Percentiles rank a stretch among this genome's conserved stretches.
Conservation (phyloP, 2,329 filamentous ascomycete species). For the Aspergillus eucalypticola region DNA sequence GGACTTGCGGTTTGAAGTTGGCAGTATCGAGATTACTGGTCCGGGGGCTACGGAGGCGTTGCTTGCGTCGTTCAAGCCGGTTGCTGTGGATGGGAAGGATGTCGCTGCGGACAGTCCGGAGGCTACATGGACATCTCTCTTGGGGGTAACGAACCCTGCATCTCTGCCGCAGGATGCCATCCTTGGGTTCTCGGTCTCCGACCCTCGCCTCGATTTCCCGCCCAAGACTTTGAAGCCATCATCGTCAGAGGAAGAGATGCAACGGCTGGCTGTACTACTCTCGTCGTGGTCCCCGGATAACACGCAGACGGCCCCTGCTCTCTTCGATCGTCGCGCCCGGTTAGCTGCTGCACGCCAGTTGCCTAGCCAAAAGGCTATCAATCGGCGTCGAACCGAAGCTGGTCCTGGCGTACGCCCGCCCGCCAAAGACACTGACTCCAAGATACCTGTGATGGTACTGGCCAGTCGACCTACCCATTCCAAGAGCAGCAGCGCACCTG, state of each 20-base stretch:
- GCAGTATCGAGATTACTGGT: conserved; percentile 68
- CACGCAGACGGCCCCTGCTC: conserved; percentile 46
- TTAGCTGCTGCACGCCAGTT: conserved; percentile 66
- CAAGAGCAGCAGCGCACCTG: conserved; percentile 55
- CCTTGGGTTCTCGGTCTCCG: conserved; percentile 70
- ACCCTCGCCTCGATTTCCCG: conserved; percentile 79
- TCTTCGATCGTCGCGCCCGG: conserved; percentile 71
- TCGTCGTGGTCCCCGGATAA: conserved; percentile 68
- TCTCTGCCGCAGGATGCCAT: conserved; percentile 69
- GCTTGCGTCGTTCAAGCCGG: conserved; percentile 64
- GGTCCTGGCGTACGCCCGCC: conserved; percentile 64
- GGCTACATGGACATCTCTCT: conserved; percentile 43
- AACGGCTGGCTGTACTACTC: conserved; percentile 60
- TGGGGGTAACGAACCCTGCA: conserved; percentile 64
- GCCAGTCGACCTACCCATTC: conserved; percentile 53
- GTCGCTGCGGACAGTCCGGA: conserved; percentile 34
- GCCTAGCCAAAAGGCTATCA: conserved; percentile 75
- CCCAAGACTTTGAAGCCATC: conserved; percentile 57
- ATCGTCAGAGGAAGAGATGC: conserved; percentile 35
- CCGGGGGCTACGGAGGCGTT: conserved; percentile 80
- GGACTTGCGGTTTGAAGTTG: conserved; percentile 70
- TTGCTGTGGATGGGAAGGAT: conserved; percentile 22
- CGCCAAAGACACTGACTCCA: conserved; percentile 63
- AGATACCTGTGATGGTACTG: conserved; percentile 74
- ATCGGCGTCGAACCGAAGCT: conserved; percentile 68